phyloP scores from a whole-genome alignment of 306 rosid genomes.

The Coriaria nepalensis region DNA sequence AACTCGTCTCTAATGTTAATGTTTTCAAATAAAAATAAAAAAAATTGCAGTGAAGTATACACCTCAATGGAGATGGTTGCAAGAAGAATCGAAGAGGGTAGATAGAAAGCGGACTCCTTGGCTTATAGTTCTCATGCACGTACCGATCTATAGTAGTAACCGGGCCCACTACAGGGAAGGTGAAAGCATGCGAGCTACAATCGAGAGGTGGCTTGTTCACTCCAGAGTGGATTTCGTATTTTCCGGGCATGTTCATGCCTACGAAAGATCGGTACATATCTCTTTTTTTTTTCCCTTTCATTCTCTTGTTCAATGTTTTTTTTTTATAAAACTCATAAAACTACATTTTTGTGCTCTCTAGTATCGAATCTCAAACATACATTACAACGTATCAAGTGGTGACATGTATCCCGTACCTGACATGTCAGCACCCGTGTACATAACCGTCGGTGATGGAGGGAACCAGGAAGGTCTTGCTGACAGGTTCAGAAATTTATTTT shows the following conservation, averaged over 20 bases:
- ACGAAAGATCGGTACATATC: constrained; percentile 84
- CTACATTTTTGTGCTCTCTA: constrained; percentile 13
- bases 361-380: constrained; percentile 70
- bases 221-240: constrained; percentile 75
- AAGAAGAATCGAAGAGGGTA: constrained; percentile 51
- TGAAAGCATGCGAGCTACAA: constrained; percentile 74
- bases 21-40: too few species aligned
- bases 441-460: constrained; percentile 98
- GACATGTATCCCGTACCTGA: constrained; percentile 44
- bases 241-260: constrained; percentile 99
- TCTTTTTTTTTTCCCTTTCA: too few species aligned
- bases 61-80: constrained; percentile 68
- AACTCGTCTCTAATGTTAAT: too few species aligned
- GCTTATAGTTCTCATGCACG: constrained; percentile 91
- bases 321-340: too few species aligned
- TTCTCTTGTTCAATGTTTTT: too few species aligned
- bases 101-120: constrained; percentile 91
- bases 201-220: constrained; percentile 67
- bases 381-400: constrained; percentile 61
- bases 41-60: constrained; percentile 65
- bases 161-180: constrained; percentile 87
- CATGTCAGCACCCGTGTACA: constrained; percentile 86
- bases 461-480: constrained; percentile 97
- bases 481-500: constrained; percentile 21
- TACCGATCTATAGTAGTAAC: constrained; percentile 73